phyloP scores from a whole-genome alignment of 176 grass and related monocot species.

The Ensete glaucum region DNA sequence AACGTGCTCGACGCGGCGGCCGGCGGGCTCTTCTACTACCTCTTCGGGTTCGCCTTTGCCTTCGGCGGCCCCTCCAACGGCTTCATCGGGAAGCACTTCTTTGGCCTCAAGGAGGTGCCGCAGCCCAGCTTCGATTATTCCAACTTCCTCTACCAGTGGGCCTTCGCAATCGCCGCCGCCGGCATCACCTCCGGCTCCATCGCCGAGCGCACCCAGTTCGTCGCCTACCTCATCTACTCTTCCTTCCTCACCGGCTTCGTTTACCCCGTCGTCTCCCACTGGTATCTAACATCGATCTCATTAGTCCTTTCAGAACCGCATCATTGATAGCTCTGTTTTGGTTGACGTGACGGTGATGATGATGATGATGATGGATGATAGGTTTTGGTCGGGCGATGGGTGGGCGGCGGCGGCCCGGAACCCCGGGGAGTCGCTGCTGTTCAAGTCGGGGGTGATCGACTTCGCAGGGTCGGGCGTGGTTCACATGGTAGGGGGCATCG shows the following conservation, averaged over 20 bases:
- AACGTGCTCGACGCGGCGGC: constrained; percentile 27
- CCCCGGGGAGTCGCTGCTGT: constrained; percentile 14
- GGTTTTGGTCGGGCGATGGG: constrained; percentile 36
- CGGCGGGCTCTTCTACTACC: constrained; percentile 31
- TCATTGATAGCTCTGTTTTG: not conserved
- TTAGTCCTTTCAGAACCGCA: not conserved
- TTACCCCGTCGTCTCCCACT: constrained; percentile 34
- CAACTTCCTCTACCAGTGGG: constrained; percentile 35
- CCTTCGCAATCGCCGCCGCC: constrained; percentile 30
- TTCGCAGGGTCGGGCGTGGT: constrained; percentile 41
- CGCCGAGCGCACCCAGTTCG: constrained; percentile 31
- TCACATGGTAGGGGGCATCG: constrained; percentile 34
- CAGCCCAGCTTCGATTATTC: constrained; percentile 28
- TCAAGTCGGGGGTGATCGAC: constrained; percentile 31
- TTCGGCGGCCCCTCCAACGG: constrained; percentile 29
- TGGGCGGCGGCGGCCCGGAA: constrained; percentile 22
- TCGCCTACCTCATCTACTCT: constrained; percentile 33
- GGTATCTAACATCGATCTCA: constrained; percentile 1
- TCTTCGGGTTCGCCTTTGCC: constrained; percentile 34
- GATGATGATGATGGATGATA: not conserved
- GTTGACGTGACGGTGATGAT: not conserved
- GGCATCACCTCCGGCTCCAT: constrained; percentile 42
- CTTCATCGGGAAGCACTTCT: constrained; percentile 34
- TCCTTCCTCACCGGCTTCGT: constrained; percentile 39
- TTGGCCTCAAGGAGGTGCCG: constrained; percentile 24